A percentile compares a stretch with the other conserved stretches of the same genome.
Evolutionary conservation across 2,329 filamentous ascomycete genomes (phyloP).

Genomic region (Colletotrichum limetticola): DNA sequence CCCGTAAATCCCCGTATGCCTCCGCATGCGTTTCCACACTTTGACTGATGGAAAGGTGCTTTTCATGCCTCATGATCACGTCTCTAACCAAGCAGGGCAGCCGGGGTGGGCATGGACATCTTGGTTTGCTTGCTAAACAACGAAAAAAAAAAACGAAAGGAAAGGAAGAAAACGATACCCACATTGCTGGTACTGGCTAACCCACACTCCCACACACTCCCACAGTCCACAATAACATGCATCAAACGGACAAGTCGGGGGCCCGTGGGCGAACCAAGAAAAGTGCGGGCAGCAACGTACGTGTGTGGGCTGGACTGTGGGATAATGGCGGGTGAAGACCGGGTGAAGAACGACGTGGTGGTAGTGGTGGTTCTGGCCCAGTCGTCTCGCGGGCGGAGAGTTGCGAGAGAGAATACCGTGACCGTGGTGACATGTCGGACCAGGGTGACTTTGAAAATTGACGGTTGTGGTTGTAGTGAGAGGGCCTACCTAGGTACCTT

Average conservation of each 20-base stretch:
- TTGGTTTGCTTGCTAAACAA: background rate
- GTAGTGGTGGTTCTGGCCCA: conserved; percentile 12
- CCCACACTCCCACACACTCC: conserved; percentile 4
- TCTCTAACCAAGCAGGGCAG: conserved; percentile 10
- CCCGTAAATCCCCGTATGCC: conserved; percentile 33
- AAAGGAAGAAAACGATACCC: background rate
- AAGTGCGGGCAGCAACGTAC: conserved; percentile 24
- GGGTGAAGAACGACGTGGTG: background rate
- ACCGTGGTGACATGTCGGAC: background rate
- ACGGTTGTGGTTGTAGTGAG: no score
- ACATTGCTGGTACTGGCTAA: background rate
- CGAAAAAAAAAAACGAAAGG: background rate
- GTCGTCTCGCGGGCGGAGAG: background rate
- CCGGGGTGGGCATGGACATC: background rate
- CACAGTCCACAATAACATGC: background rate
- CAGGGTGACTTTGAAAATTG: background rate
- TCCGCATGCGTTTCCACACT: conserved; percentile 25
- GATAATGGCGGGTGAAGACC: conserved; percentile 5
- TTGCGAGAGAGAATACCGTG: conserved; percentile 5
- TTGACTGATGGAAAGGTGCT: conserved; percentile 22
- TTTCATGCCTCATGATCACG: conserved; percentile 33
- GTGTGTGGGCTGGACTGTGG: conserved; percentile 21
- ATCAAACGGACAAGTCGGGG: conserved; percentile 32
- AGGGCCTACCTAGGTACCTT: no score
- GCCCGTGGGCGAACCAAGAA: conserved; percentile 33